These are phyloP conservation scores for Artomyces pyxidatus DNA, from an alignment of 768 basidiomycete species.

Conservation along the genomic window DNA sequence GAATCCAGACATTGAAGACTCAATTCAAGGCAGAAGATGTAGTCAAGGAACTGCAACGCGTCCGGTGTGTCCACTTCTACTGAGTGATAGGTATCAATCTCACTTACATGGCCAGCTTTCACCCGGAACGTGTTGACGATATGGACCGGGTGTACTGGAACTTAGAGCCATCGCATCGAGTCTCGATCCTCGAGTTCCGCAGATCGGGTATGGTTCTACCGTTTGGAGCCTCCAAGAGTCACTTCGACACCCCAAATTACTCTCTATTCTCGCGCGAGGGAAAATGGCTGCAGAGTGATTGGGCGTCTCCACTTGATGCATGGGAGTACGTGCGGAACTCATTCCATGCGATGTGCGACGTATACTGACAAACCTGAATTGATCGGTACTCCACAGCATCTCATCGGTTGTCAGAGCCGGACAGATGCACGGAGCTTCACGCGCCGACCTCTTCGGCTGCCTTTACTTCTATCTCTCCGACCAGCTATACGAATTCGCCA, in stretches of 20 bases:
- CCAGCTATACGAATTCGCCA: conserved; percentile 31
- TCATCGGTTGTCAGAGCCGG: conserved; percentile 32
- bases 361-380: neutral
- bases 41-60: neutral
- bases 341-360: too few species aligned
- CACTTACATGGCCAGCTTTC: conserved; percentile 21
- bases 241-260: conserved; percentile 35
- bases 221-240: conserved; percentile 33
- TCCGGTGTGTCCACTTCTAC: too few species aligned
- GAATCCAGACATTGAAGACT: conserved; percentile 18
- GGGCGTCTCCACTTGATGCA: conserved; percentile 37
- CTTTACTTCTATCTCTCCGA: conserved; percentile 39
- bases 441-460: conserved; percentile 42
- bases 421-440: conserved; percentile 28
- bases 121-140: conserved; percentile 32
- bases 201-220: conserved; percentile 38
- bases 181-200: conserved; percentile 32
- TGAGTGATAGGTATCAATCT: too few species aligned
- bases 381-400: conserved; percentile 23
- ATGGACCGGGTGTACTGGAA: conserved; percentile 32
- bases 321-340: conserved; percentile 50
- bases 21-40: neutral
- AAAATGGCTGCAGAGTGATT: conserved; percentile 34
- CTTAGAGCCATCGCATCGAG: conserved; percentile 37
- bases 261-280: conserved; percentile 39